A percentile compares a stretch with the other conserved stretches of the same genome.
phyloP scores from a whole-genome alignment of 2,329 filamentous ascomycete genomes.

The Pseudogymnoascus pannorum region DNA sequence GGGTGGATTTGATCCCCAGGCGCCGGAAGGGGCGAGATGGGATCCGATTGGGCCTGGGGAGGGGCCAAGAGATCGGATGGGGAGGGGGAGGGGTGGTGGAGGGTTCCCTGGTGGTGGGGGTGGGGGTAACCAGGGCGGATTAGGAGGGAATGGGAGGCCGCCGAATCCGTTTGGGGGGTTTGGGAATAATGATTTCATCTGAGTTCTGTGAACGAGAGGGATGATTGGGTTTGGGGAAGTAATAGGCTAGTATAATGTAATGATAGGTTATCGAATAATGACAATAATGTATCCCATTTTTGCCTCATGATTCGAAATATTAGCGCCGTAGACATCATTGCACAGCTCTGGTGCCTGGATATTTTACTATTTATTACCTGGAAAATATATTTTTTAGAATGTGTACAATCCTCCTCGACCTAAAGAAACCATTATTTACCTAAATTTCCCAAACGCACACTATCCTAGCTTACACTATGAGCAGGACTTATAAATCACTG shows the following conservation, averaged over 20 bases:
- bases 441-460: no score
- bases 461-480: no score
- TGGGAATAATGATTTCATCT: conserved; percentile 1
- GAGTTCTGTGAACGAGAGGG: not conserved
- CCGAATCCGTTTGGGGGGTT: conserved; percentile 1
- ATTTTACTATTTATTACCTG: no score
- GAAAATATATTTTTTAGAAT: no score
- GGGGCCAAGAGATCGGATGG: conserved; percentile 35
- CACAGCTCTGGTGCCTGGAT: no score
- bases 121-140: conserved; percentile 45
- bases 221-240: not conserved
- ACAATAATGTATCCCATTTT: not conserved
- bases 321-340: no score
- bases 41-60: conserved; percentile 75
- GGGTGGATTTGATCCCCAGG: conserved; percentile 57
- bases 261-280: not conserved
- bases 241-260: not conserved
- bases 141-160: conserved; percentile 36
- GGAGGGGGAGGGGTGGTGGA: conserved; percentile 35
- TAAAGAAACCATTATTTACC: no score
- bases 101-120: conserved; percentile 41
- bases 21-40: conserved; percentile 83
- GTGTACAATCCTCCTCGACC: no score
- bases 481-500: no score
- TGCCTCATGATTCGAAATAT: no score